Evolutionary conservation across 1,284 basidiomycete genomes (phyloP).

Genomic region (Megacollybia platyphylla): DNA sequence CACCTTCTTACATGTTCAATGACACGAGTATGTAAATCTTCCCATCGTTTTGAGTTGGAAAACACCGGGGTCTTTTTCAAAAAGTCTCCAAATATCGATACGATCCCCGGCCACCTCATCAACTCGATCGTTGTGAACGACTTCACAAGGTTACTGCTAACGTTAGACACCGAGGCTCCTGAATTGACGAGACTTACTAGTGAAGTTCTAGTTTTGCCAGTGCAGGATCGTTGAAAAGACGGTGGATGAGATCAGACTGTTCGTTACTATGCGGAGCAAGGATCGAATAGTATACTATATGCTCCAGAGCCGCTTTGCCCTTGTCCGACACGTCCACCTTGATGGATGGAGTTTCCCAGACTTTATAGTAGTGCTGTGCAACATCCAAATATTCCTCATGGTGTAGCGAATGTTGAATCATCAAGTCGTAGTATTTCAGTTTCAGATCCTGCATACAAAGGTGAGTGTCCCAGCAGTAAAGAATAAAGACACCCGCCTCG

Average conservation of each 20-base stretch:
- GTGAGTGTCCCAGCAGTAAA: neutral
- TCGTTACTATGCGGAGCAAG: conserved; percentile 94
- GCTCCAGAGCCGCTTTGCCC: conserved; percentile 75
- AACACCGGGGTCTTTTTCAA: conserved; percentile 80
- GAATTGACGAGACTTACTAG: conserved; percentile 45
- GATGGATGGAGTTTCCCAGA: conserved; percentile 91
- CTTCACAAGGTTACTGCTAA: conserved; percentile 79
- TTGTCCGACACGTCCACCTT: conserved; percentile 69
- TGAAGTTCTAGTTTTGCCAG: conserved; percentile 77
- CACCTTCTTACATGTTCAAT: conserved; percentile 80
- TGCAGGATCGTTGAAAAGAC: conserved; percentile 69
- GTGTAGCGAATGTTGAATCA: conserved; percentile 89
- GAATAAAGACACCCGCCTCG: conserved; percentile 43
- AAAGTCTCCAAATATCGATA: conserved; percentile 78
- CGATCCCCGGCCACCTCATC: conserved; percentile 98
- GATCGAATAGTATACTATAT: conserved; percentile 91
- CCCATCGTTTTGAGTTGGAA: conserved; percentile 74
- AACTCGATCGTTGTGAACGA: conserved; percentile 93
- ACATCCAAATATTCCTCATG: conserved; percentile 84
- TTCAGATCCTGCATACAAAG: conserved; percentile 71
- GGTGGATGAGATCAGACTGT: conserved; percentile 93
- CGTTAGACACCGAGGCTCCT: conserved; percentile 4
- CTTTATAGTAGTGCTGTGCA: conserved; percentile 90
- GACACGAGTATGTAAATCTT: conserved; percentile 90
- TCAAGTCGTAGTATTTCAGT: conserved; percentile 90